phyloP scores from a whole-genome alignment of 2,329 filamentous ascomycete species.

The Hyphodiscus sp. region DNA sequence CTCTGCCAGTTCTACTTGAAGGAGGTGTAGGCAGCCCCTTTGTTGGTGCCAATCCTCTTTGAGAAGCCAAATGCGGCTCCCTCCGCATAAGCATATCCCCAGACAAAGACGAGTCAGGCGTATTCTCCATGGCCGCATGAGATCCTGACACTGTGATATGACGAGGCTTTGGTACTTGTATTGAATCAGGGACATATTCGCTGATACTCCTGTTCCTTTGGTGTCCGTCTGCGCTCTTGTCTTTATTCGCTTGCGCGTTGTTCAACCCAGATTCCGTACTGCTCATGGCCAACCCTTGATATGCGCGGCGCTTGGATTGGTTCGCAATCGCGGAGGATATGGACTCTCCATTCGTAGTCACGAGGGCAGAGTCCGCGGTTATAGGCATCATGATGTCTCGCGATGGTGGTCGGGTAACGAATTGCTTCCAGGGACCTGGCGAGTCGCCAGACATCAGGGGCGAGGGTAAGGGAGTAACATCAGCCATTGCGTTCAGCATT shows the following conservation, averaged over 20 bases:
- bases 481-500: conserved; percentile 67
- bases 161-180: conserved; percentile 59
- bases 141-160: conserved; percentile 67
- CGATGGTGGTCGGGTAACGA: conserved; percentile 41
- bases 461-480: conserved; percentile 73
- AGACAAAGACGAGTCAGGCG: conserved; percentile 42
- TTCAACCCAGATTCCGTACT: conserved; percentile 15
- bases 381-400: conserved; percentile 36
- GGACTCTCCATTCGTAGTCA: conserved; percentile 46
- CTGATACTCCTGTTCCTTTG: conserved; percentile 76
- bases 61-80: conserved; percentile 73
- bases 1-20: conserved; percentile 62
- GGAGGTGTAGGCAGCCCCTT: conserved; percentile 71
- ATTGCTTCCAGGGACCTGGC: conserved; percentile 58
- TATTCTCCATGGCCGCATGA: conserved; percentile 38
- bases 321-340: conserved; percentile 44
- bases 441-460: conserved; percentile 62
- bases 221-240: conserved; percentile 38
- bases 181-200: conserved; percentile 73
- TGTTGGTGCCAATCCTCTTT: conserved; percentile 63
- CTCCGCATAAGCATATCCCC: conserved; percentile 55
- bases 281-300: conserved; percentile 38
- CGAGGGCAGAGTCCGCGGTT: conserved; percentile 41
- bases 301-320: conserved; percentile 51
- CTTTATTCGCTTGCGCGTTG: conserved; percentile 17